Base-by-base conservation (phyloP, 2,329 filamentous ascomycete species). In the Knoxdaviesia capensis region DNA sequence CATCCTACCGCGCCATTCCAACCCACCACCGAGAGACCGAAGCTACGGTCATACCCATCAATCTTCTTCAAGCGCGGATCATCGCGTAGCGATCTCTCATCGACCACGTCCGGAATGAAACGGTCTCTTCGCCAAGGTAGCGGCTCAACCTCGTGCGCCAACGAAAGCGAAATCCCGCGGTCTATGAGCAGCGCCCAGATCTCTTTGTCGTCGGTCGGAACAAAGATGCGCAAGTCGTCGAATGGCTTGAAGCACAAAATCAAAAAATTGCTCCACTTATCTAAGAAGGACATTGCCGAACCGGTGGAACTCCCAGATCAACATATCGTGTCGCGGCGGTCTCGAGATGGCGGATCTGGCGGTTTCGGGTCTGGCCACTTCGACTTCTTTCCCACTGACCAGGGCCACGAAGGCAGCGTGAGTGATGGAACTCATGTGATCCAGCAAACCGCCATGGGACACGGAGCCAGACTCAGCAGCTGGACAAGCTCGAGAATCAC, bases 161-260 rank as follows among this genome's bases (percentile, higher is more conserved):
- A 6, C 48, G 45, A 45, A 5, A 44, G 47, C 8, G 44, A 44
- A n/a, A 6, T 43, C 3, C 44, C 42, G 7, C 6, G 31, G 8
- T 11, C 41, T n/a, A 38, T 32, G 28, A 35, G 45, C 9, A 31
- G 44, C 10, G 40, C 43, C 11, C 47, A 44, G 36, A 34, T 46
- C 6, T 46, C 48, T 31, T 6, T 44, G 5, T 36, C 46, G 3
- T 59, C 56, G 34, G 52, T 59, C 20, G 53, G 56, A 30, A 11
- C 39, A 7, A 44, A 39, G 29, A 69, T 71, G 7, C 65, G 78
- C 29, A 75, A 73, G 32, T 70, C 75, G 9, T 82, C 79, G 0
- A 66, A 63, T 10, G 70, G 68, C 0, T 51, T 85, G 35, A 79
- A 68, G 50, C 67, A 63, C 39, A 80, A 66, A 44, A 50, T 85